Conservation (phyloP, 305 asterid species). For the Fraxinus sp. region DNA sequence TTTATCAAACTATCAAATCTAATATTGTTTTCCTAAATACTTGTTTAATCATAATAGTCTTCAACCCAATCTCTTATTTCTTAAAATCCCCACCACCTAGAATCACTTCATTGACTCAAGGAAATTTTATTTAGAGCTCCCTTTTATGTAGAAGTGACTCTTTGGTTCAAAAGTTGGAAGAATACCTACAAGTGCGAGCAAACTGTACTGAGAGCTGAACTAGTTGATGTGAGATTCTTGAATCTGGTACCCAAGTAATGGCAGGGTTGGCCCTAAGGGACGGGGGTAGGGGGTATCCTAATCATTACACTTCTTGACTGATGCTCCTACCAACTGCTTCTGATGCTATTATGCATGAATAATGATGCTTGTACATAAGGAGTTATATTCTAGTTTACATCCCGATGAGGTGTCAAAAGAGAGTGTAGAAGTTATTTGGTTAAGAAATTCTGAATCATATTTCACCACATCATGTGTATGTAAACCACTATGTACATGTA, state of each 20-base stretch:
- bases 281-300: background rate
- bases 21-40: background rate
- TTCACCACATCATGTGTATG: too few relatives aligned
- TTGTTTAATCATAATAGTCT: background rate
- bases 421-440: too few relatives aligned
- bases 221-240: background rate
- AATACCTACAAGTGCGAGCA: background rate
- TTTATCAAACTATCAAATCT: background rate
- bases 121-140: background rate
- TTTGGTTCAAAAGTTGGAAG: background rate
- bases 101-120: background rate
- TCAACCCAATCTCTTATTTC: background rate
- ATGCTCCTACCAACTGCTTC: background rate
- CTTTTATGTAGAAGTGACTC: background rate
- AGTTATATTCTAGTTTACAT: too few relatives aligned
- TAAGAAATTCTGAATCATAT: too few relatives aligned
- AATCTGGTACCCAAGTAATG: background rate
- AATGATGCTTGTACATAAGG: too few relatives aligned
- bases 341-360: background rate
- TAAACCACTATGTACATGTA: too few relatives aligned
- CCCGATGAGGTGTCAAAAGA: too few relatives aligned
- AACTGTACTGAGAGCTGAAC: background rate
- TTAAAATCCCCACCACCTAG: background rate
- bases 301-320: background rate
- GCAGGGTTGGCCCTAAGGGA: background rate